Evolutionary conservation across 1,139 yeast species (phyloP), one percentile per base, ranked within the genome.

Genomic region (Yamadazyma buinensis): DNA sequence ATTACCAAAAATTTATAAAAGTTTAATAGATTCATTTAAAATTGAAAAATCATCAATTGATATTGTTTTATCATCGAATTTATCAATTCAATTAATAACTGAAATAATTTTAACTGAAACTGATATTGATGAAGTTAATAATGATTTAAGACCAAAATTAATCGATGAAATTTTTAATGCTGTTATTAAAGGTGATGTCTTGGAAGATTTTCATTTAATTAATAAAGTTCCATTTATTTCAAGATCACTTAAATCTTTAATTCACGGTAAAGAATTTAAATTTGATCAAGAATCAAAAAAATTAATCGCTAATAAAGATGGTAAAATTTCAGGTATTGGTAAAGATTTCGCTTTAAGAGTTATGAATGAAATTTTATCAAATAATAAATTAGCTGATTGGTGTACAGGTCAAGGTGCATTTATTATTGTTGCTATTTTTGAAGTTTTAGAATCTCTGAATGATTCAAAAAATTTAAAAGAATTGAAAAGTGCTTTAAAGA

Each of bases 11-110:
- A 68, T 87, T 41, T 74, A 84, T 50, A 65, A 75, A 36, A 64
- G 78, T 20, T 62, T 87, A 22, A 59, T 65, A 26, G 68, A 74
- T 28, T 54, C 64, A 14, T 74, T 66, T 12, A 44, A 50, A 21
- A 48, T 51, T 5, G 54, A 55, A 26, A 52, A 51, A 10, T 47
- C 56, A 26, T 57, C 52, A 21, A 47, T 52, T 14, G 52, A 51
- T 32, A 47, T 56, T 32, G 63, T 86, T 9, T 67, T 88, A 40
- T 61, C 68, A 13, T 86, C 82, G 41, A 84, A 84, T 50, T 62
- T 90, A 42, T 95, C 95, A 21, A 75, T 94, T 23, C 97, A 92
- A 60, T 81, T 86, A 43, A 66, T 85, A 35, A 70, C 84, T 27
- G 97, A 90, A 59, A 69, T 86, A 22, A 62, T 88, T 35, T 69